A percentile compares a stretch with the other conserved stretches of the same genome.
These are phyloP conservation scores for Penicillium sp. DNA, from an alignment of 2,329 filamentous ascomycete species.

Conservation along the genomic window DNA sequence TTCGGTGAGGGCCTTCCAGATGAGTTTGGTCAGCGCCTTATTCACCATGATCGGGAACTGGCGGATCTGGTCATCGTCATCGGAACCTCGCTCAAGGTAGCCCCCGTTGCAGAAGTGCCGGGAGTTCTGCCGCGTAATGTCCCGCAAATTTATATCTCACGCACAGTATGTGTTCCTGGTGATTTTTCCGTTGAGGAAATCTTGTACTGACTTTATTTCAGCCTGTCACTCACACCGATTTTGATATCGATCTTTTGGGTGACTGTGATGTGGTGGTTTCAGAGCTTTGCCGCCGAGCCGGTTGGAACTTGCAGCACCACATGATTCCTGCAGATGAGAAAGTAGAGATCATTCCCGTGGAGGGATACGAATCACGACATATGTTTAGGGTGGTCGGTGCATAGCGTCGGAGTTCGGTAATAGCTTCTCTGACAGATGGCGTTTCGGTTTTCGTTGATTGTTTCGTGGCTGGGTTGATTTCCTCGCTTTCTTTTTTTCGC, in stretches of 20 bases:
- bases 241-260: slow-evolving; percentile 94
- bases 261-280: slow-evolving; percentile 89
- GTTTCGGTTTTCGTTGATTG: slow-evolving; percentile 17
- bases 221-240: slow-evolving; percentile 84
- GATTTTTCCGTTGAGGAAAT: background rate
- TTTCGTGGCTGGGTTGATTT: background rate
- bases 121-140: slow-evolving; percentile 75
- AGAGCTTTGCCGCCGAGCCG: slow-evolving; percentile 78
- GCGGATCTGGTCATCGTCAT: slow-evolving; percentile 94
- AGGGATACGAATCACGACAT: slow-evolving; percentile 49
- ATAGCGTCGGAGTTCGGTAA: slow-evolving; percentile 39
- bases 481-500: background rate
- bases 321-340: slow-evolving; percentile 73
- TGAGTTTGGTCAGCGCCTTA: slow-evolving; percentile 76
- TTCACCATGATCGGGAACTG: slow-evolving; percentile 74
- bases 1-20: slow-evolving; percentile 89
- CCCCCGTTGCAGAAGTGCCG: slow-evolving; percentile 89
- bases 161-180: slow-evolving; percentile 55
- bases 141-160: slow-evolving; percentile 87
- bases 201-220: slow-evolving; percentile 26
- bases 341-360: slow-evolving; percentile 56
- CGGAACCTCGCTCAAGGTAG: slow-evolving; percentile 92
- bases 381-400: slow-evolving; percentile 41
- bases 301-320: slow-evolving; percentile 77
- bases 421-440: slow-evolving; percentile 28